phyloP scores from a whole-genome alignment of 495 filamentous ascomycete species.

The Neurospora sp. region DNA sequence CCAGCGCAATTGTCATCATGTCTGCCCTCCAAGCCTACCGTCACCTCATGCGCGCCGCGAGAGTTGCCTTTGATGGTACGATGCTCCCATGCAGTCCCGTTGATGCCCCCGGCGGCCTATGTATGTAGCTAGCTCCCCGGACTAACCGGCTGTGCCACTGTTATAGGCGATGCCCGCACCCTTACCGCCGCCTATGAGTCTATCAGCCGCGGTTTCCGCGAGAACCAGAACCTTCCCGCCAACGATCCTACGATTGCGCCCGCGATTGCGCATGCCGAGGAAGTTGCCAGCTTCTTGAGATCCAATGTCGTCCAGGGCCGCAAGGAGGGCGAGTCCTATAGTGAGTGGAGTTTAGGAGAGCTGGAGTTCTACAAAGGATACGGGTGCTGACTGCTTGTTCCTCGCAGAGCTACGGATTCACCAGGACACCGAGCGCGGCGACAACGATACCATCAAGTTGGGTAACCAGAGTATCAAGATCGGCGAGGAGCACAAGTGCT shows the following conservation, averaged over 20 bases:
- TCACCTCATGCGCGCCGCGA: slow-evolving; percentile 68
- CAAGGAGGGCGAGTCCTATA: slow-evolving; percentile 51
- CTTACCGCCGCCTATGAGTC: slow-evolving; percentile 58
- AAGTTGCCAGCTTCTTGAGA: slow-evolving; percentile 68
- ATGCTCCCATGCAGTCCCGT: not conserved
- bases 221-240: slow-evolving; percentile 46
- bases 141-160: slow-evolving; percentile 1
- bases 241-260: slow-evolving; percentile 38
- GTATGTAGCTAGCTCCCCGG: not conserved
- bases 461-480: slow-evolving; percentile 31
- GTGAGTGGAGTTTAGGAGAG: slow-evolving; percentile 33
- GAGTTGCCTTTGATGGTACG: slow-evolving; percentile 74
- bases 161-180: slow-evolving; percentile 54
- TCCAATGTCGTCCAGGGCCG: slow-evolving; percentile 84
- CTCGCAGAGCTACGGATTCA: slow-evolving; percentile 72
- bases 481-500: slow-evolving; percentile 35
- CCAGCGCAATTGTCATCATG: slow-evolving; percentile 25
- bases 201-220: slow-evolving; percentile 62
- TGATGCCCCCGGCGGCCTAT: not conserved
- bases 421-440: slow-evolving; percentile 78
- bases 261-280: slow-evolving; percentile 65
- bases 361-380: not conserved
- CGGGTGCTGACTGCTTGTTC: not conserved
- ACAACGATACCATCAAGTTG: slow-evolving; percentile 78
- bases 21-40: slow-evolving; percentile 69